phyloP scores from a whole-genome alignment of 495 filamentous ascomycete species.

The Chlorociboria aeruginascens region DNA sequence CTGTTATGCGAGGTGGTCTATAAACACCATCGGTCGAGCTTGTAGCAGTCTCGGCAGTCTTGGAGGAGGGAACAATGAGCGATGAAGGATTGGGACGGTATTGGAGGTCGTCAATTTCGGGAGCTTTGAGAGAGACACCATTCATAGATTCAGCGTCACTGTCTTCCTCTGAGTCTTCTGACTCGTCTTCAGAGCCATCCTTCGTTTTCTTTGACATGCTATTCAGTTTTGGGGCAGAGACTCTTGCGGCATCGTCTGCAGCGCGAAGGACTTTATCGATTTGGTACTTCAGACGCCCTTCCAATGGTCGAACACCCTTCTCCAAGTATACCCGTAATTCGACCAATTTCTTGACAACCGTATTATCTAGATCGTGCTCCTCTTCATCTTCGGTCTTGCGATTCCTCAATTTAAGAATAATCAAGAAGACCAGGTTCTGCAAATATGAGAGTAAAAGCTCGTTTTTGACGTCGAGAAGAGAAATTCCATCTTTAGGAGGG shows the following conservation, averaged over 20 bases:
- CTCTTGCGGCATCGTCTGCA: conserved; percentile 58
- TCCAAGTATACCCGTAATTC: conserved; percentile 83
- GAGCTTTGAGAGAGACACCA: conserved; percentile 13
- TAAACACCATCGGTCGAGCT: conserved; percentile 51
- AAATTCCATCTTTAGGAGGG: conserved; percentile 75
- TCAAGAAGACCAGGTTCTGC: conserved; percentile 84
- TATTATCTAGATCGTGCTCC: conserved; percentile 32
- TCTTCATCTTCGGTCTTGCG: conserved; percentile 26
- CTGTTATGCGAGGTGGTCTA: conserved; percentile 72
- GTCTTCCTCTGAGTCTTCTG: conserved; percentile 24
- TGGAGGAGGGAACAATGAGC: conserved; percentile 32
- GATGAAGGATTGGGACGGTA: conserved; percentile 54
- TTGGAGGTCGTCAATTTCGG: conserved; percentile 44
- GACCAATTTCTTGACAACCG: conserved; percentile 70
- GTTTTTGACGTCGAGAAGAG: conserved; percentile 87
- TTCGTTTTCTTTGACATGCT: conserved; percentile 17
- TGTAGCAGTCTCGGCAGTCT: conserved; percentile 22
- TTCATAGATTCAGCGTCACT: conserved; percentile 14
- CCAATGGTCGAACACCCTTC: conserved; percentile 80
- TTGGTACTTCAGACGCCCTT: conserved; percentile 74
- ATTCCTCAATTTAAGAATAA: conserved; percentile 68
- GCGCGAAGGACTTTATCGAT: conserved; percentile 83
- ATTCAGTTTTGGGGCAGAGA: conserved; percentile 21
- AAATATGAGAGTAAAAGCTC: conserved; percentile 92
- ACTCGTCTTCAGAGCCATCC: conserved; percentile 13